A percentile compares a stretch with the other conserved stretches of the same genome.
Conservation (phyloP, 257 asterid genomes). For the Hygrophila difformis region DNA sequence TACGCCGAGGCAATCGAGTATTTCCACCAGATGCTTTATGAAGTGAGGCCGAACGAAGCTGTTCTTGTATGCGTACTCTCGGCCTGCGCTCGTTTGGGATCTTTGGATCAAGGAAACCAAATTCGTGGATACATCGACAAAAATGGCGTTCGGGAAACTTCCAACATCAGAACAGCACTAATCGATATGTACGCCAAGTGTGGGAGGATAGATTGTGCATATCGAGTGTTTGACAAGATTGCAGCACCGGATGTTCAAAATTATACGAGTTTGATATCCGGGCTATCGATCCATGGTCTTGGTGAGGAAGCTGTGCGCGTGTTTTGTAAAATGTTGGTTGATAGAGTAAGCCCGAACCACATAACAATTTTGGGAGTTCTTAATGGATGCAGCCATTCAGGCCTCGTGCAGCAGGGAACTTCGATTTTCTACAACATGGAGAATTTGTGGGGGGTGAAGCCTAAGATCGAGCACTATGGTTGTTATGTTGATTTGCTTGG, state of each 20-base stretch:
- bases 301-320: constrained; percentile 42
- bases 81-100: constrained; percentile 80
- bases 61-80: constrained; percentile 72
- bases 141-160: constrained; percentile 20
- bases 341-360: constrained; percentile 43
- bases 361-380: constrained; percentile 59
- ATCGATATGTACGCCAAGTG: constrained; percentile 86
- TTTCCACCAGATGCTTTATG: constrained; percentile 39
- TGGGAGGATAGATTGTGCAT: constrained; percentile 52
- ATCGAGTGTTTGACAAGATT: constrained; percentile 33
- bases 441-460: constrained; percentile 37
- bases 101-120: constrained; percentile 59
- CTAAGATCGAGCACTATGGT: constrained; percentile 73
- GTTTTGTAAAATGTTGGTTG: constrained; percentile 47
- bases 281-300: constrained; percentile 59
- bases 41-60: constrained; percentile 61
- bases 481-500: constrained; percentile 75
- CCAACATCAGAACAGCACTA: constrained; percentile 54
- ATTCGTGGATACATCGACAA: constrained; percentile 38
- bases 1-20: constrained; percentile 39
- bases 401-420: constrained; percentile 54
- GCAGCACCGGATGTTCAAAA: constrained; percentile 37
- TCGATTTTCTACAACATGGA: constrained; percentile 58
- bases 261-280: constrained; percentile 67
- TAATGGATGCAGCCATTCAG: constrained; percentile 83